phyloP scores from a whole-genome alignment of 108 stramenopile genomes.

The Nitzschia sp. region DNA sequence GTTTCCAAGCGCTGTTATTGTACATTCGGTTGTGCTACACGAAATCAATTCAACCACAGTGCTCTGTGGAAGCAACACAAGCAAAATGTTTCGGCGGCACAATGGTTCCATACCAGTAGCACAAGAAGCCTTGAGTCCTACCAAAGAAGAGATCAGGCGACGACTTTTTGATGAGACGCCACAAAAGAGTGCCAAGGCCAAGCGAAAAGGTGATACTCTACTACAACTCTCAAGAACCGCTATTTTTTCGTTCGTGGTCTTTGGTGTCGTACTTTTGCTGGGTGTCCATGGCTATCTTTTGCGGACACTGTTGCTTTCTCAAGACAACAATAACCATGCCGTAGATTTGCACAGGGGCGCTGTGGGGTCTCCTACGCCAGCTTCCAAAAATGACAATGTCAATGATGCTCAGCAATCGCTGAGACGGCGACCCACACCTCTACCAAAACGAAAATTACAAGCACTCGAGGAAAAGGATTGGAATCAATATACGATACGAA shows the following conservation, averaged over 20 bases:
- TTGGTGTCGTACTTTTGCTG: constrained; percentile 5
- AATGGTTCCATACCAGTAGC: neutral
- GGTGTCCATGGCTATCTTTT: constrained; percentile 19
- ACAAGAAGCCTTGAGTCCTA: neutral
- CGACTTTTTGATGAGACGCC: neutral
- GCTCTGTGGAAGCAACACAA: too few species aligned
- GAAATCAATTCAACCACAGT: too few species aligned
- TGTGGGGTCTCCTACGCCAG: too few species aligned
- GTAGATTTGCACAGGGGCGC: too few species aligned
- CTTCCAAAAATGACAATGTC: too few species aligned
- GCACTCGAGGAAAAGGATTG: constrained; percentile 37
- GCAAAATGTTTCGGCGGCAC: neutral
- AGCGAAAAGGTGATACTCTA: neutral
- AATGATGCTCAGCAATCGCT: neutral
- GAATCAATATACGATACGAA: constrained; percentile 69
- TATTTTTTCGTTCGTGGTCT: neutral
- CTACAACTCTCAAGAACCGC: neutral
- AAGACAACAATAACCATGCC: too few species aligned
- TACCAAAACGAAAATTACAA: constrained; percentile 4
- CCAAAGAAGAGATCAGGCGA: neutral
- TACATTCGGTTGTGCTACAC: too few species aligned
- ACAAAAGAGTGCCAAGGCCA: neutral
- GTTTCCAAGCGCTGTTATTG: too few species aligned
- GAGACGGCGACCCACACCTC: neutral
- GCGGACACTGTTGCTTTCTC: neutral